Conservation (phyloP, 495 filamentous ascomycete species). For the Talaromyces wortmannii region DNA sequence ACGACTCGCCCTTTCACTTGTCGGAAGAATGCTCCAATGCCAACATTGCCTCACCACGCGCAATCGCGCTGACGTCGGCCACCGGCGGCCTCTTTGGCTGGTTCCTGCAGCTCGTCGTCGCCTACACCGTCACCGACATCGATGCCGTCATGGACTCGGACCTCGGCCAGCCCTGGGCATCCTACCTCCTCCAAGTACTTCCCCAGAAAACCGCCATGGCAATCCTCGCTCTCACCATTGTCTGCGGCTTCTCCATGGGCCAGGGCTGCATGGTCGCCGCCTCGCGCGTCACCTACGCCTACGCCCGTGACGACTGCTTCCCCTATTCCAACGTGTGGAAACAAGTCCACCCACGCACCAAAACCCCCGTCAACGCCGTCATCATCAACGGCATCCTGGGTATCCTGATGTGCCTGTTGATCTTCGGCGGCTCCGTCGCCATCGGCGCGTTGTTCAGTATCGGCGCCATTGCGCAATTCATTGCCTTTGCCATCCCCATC, state of each 20-base stretch:
- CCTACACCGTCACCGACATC: constrained; percentile 73
- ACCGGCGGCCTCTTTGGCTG: constrained; percentile 67
- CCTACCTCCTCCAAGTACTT: constrained; percentile 65
- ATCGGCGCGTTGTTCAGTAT: constrained; percentile 74
- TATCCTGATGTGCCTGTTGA: constrained; percentile 56
- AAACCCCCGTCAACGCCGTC: constrained; percentile 73
- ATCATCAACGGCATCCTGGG: constrained; percentile 65
- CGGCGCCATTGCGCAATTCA: constrained; percentile 66
- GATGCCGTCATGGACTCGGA: constrained; percentile 51
- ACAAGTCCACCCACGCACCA: constrained; percentile 56
- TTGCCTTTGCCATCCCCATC: constrained; percentile 71
- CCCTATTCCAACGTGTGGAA: constrained; percentile 59
- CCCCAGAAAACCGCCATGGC: constrained; percentile 59
- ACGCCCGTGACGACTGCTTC: constrained; percentile 74
- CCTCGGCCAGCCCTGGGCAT: constrained; percentile 70
- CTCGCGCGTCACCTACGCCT: constrained; percentile 72
- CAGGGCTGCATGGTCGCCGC: constrained; percentile 81
- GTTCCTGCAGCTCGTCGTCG: constrained; percentile 70
- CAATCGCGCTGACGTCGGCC: constrained; percentile 67
- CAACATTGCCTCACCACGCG: constrained; percentile 64
- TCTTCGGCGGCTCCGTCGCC: constrained; percentile 59
- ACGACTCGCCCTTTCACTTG: constrained; percentile 71
- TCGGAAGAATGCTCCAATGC: constrained; percentile 76
- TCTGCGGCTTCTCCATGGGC: constrained; percentile 75
- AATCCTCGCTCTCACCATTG: constrained; percentile 62